Base-by-base conservation (phyloP, 345 rosid species). In the Anastatica hierochuntica region DNA sequence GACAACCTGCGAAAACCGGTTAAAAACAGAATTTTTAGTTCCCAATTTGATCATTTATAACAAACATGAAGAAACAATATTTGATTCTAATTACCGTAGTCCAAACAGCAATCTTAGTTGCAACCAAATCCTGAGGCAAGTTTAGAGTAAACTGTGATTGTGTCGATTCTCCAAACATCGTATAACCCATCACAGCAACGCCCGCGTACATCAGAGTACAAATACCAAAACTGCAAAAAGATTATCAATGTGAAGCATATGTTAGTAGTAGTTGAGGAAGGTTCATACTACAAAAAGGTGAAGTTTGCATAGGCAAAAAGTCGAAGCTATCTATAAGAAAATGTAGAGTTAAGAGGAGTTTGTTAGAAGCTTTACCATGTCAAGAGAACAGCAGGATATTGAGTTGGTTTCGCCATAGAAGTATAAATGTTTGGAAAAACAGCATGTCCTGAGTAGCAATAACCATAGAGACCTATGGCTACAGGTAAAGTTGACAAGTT, bases 71-170 rank as follows among this genome's bases (percentile, higher is more conserved):
- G 19, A 10, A 24, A 12, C 23, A 49, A 33, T 41, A 34, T 56
- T 41, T 14, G 24, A 2, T 41, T n/a, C 14, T 13, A 41, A 71
- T 53, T 76, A 92, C 98, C 51, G 96, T 88, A 55, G 96, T 88
- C 98, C 96, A 92, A 61, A 88, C 77, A 33, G 96, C 98, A 64
- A 92, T 74, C 72, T 88, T 92, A n/a, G 98, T 77, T 69, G 94
- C 98, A 43, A 83, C 75, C 34, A 83, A 69, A 55, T 92, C 76
- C 47, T 77, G 72, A 5, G 96, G 95, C 90, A 92, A 62, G 85
- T 92, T 92, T 33, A 92, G 95, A 4, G 96, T 88, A 73, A 80
- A 88, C 49, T 92, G 98, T 1, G 98, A 85, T 11, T 63, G 37
- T 36, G 82, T 81, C 58, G 75, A 56, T 38, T 81, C 90, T 58